A percentile compares a stretch with the other conserved stretches of the same genome.
Evolutionary conservation across 345 rosid genomes (phyloP).

Genomic region (Alliaria petiolata): DNA sequence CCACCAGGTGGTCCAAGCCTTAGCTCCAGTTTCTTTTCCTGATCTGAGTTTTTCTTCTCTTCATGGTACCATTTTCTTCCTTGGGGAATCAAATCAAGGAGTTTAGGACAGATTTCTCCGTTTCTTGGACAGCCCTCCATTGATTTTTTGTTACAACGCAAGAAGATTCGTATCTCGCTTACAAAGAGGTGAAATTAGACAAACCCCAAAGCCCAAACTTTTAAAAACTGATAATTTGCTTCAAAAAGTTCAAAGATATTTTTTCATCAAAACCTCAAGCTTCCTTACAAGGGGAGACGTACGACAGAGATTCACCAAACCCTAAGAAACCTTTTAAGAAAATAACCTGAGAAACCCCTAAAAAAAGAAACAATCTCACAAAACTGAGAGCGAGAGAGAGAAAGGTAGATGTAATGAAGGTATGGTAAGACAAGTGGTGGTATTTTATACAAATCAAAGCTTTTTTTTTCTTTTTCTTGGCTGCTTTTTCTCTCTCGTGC

Average conservation of each 20-base stretch:
- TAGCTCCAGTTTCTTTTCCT: constrained; percentile 82
- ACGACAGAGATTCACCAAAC: constrained; percentile 21
- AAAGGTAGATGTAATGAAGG: constrained; percentile 23
- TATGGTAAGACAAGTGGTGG: constrained; percentile 22
- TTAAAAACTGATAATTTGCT: background rate
- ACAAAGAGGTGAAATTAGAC: background rate
- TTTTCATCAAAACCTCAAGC: background rate
- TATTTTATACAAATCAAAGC: constrained; percentile 31
- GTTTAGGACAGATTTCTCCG: constrained; percentile 45
- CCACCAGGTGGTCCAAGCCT: constrained; percentile 91
- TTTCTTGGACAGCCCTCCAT: constrained; percentile 57
- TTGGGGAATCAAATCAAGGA: constrained; percentile 65
- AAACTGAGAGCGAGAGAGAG: constrained; percentile 25
- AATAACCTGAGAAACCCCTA: constrained; percentile 10
- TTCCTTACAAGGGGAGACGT: constrained; percentile 5
- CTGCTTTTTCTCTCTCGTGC: constrained; percentile 26
- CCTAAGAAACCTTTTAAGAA: background rate
- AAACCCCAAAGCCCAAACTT: background rate
- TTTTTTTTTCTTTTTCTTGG: constrained; percentile 2
- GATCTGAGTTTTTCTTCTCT: constrained; percentile 39
- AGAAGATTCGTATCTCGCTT: background rate
- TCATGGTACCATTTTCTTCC: constrained; percentile 39
- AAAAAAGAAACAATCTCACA: constrained; percentile 7
- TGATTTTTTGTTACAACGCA: background rate
- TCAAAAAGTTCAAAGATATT: background rate